phyloP scores from a whole-genome alignment of 306 rosid genomes.

The Neltuma alba region DNA sequence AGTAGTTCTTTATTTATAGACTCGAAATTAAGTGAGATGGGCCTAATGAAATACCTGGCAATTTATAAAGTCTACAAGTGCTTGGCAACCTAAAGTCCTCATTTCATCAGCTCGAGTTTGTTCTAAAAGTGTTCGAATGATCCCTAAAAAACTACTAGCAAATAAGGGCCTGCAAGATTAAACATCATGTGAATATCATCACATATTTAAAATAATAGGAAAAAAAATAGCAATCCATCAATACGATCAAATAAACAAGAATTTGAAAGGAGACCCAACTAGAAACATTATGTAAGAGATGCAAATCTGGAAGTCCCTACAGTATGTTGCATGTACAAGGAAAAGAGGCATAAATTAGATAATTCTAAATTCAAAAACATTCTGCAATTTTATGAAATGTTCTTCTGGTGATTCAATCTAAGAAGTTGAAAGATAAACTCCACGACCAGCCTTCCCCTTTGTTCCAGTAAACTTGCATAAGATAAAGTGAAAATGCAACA shows the following conservation, averaged over 20 bases:
- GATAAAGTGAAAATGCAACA: conserved; percentile 24
- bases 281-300: background rate
- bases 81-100: conserved; percentile 76
- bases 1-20: background rate
- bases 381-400: conserved; percentile 22
- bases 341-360: conserved; percentile 20
- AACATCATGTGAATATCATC: conserved; percentile 35
- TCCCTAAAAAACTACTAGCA: conserved; percentile 83
- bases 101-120: conserved; percentile 74
- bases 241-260: conserved; percentile 22
- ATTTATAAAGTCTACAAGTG: conserved; percentile 69
- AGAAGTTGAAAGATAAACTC: conserved; percentile 22
- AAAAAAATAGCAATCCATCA: conserved; percentile 11
- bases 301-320: conserved; percentile 7
- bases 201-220: conserved; percentile 16
- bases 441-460: background rate
- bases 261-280: background rate
- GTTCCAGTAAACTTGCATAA: conserved; percentile 30
- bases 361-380: conserved; percentile 24
- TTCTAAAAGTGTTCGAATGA: conserved; percentile 77
- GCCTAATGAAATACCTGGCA: conserved; percentile 68
- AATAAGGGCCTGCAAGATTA: conserved; percentile 78
- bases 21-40: conserved; percentile 31
- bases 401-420: conserved; percentile 18
- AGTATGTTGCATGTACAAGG: conserved; percentile 14